Conservation (phyloP, 176 grass and related monocot species). For the Oryza nivara region DNA sequence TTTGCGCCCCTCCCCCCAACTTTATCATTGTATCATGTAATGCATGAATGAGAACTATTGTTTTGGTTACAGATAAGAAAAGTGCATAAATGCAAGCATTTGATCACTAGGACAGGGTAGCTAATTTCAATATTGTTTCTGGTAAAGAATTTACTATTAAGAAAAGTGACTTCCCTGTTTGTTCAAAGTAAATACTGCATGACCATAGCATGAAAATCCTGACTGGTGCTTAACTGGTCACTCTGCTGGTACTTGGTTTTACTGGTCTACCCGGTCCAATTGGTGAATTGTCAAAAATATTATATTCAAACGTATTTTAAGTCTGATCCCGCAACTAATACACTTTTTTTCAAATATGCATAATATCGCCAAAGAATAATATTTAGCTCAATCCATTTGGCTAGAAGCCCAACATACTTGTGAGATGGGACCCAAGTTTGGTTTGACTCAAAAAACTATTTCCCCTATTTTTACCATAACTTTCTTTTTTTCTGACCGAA, state of each 20-base stretch:
- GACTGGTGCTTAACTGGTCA: background rate
- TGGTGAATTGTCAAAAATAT: background rate
- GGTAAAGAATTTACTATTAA: background rate
- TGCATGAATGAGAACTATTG: background rate
- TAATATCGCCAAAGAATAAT: background rate
- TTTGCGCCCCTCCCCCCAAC: too few species aligned
- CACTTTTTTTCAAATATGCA: background rate
- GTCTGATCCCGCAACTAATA: background rate
- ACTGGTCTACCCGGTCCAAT: background rate
- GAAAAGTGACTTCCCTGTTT: background rate
- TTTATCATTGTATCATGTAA: constrained; percentile 24
- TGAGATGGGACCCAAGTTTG: background rate
- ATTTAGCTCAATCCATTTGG: background rate
- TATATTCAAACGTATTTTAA: background rate
- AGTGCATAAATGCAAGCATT: background rate
- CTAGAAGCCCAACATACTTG: background rate
- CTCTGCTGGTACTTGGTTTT: background rate
- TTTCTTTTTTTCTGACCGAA: background rate
- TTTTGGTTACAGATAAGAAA: background rate
- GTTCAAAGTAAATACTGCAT: background rate
- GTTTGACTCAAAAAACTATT: background rate
- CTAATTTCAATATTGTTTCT: background rate
- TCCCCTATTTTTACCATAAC: background rate
- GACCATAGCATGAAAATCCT: background rate
- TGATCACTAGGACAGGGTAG: constrained; percentile 16